Base-by-base conservation (phyloP, 169 alveolate genomes). In the Haemoproteus tartakovskyi region DNA sequence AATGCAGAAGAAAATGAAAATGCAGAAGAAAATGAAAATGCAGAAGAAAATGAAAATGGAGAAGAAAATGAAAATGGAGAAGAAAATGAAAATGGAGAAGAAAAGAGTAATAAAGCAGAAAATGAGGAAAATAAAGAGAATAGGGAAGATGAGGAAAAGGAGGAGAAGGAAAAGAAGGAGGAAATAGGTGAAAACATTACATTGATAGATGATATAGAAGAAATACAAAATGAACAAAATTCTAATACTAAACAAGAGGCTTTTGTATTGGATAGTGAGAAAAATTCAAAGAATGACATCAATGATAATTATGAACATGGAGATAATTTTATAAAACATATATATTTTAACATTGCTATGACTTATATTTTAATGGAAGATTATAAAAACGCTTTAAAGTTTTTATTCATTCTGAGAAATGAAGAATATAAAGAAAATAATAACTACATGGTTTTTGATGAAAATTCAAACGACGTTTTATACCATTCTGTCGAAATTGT, bases 341-440 rank as follows among this genome's bases (percentile, higher is more conserved):
- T 74, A 45, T 43, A 74, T 74, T 74, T 74, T 33, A 74, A 74
- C 37, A 4, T 74, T 16, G 62, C 84, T 26, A 57, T 74, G 54
- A 74, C 84, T 18, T 74, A 74, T 26, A 46, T 74, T 3, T 11
- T 74, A 36, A 6, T 74, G 40, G 84, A 51, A 50, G 84, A 74
- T 19, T 74, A 56, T 37, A 74, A 74, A 19, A 74, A 57, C 14
- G 74, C 56, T 2, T 46, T 74, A 48, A 74, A 74, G 40, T 45
- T 37, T 46, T 26, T 74, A 37, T 9, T 74, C 19, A 6, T 21
- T 6, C n/a, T 74, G 21, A 30, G 30, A 50, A 24, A 74, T 37
- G 27, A 33, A 26, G 46, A 37, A 19, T 19, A 11, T 14, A 40
- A 47, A 24, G 14, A 48, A 0, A 19, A 27, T 22, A 46, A 74